These are phyloP conservation scores for Diaporthe eres DNA, from an alignment of 2,329 filamentous ascomycete species.

Conservation along the genomic window DNA sequence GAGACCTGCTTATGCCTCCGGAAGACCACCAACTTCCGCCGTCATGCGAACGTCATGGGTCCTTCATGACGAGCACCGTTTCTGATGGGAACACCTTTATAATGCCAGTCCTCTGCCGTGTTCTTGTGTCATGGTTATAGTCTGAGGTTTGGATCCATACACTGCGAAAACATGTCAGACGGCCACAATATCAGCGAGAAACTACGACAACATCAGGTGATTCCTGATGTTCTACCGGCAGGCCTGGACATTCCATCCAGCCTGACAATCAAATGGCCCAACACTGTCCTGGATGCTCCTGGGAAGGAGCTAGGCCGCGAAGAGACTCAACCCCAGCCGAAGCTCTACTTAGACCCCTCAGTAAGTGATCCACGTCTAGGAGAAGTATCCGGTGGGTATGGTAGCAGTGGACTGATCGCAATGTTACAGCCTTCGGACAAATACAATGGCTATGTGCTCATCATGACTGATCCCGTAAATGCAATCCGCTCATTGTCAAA, in stretches of 20 bases:
- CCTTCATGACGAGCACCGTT: background rate
- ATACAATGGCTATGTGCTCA: background rate
- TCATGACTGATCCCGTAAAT: conserved; percentile 16
- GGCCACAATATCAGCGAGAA: background rate
- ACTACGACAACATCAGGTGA: background rate
- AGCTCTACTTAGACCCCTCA: background rate
- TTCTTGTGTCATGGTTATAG: background rate
- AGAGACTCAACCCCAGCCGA: background rate
- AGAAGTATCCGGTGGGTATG: no score
- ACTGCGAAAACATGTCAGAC: background rate
- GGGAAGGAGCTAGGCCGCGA: background rate
- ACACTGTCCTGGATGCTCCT: background rate
- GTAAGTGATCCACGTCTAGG: background rate
- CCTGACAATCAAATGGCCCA: background rate
- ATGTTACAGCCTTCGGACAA: background rate
- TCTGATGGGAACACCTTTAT: background rate
- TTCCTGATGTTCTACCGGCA: background rate
- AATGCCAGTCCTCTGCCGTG: background rate
- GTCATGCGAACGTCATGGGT: conserved; percentile 9
- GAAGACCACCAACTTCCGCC: background rate
- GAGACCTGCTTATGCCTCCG: background rate
- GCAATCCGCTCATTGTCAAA: background rate
- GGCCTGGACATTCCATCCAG: background rate
- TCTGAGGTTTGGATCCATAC: background rate
- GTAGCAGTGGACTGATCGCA: background rate